phyloP scores from a whole-genome alignment of 306 rosid species.

The Vicia faba region DNA sequence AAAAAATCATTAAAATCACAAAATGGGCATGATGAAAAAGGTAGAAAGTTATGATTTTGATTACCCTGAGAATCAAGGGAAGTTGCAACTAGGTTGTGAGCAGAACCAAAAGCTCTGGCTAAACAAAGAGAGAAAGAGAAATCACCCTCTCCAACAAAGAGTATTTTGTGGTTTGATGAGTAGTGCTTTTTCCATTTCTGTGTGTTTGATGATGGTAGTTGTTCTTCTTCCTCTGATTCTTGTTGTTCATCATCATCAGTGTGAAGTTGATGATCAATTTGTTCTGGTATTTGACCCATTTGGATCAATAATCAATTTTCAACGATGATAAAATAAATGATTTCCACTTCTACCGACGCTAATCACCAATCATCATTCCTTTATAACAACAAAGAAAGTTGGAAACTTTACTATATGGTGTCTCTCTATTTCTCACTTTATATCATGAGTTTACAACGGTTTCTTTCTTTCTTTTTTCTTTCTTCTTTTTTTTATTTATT shows the following conservation, averaged over 20 bases:
- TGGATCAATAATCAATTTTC: neutral
- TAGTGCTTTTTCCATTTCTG: slow-evolving; percentile 74
- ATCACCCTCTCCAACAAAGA: slow-evolving; percentile 85
- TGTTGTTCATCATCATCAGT: slow-evolving; percentile 26
- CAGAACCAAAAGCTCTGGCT: slow-evolving; percentile 65
- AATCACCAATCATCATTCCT: slow-evolving; percentile 22
- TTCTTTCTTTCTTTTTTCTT: no score
- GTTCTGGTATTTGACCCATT: slow-evolving; percentile 25
- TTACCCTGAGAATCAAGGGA: slow-evolving; percentile 72
- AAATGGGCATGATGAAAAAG: slow-evolving; percentile 31
- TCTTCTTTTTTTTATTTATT: no score
- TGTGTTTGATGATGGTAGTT: slow-evolving; percentile 20
- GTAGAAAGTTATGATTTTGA: slow-evolving; percentile 7
- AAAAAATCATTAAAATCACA: neutral
- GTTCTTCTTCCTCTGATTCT: slow-evolving; percentile 32
- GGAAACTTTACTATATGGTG: neutral
- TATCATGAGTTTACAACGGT: no score
- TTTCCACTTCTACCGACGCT: slow-evolving; percentile 2
- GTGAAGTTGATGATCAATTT: slow-evolving; percentile 8
- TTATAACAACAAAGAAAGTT: neutral
- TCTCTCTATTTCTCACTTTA: neutral
- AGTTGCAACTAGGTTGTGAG: slow-evolving; percentile 70
- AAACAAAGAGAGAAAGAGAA: slow-evolving; percentile 69
- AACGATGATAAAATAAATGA: neutral
- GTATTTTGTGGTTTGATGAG: slow-evolving; percentile 66